These are phyloP conservation scores for Penicillium cosmopolitanum DNA, from an alignment of 495 filamentous ascomycete species.

Conservation along the genomic window DNA sequence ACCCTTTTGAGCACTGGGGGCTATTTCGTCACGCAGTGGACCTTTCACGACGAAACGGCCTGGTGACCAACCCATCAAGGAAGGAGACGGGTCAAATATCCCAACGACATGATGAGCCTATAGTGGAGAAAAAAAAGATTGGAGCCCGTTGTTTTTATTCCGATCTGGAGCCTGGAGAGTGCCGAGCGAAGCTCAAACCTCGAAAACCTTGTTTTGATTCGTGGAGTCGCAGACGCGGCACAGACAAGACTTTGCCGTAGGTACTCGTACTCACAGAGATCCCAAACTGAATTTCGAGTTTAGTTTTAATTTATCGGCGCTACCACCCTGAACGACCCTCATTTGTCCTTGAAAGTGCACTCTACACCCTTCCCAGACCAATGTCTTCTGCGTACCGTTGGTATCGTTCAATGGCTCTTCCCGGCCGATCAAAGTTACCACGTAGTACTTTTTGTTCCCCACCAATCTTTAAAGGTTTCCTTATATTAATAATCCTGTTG, in stretches of 20 bases:
- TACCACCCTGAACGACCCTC: constrained; percentile 28
- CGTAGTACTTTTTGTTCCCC: constrained; percentile 2
- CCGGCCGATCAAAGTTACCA: not conserved
- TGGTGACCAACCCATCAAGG: constrained; percentile 5
- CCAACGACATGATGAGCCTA: constrained; percentile 6
- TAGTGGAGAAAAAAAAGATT: constrained; percentile 14
- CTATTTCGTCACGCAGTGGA: constrained; percentile 5
- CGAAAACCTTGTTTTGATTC: constrained; percentile 15
- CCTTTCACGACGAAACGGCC: constrained; percentile 4
- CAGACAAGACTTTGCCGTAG: constrained; percentile 7
- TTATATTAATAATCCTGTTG: not conserved
- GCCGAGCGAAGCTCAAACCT: constrained; percentile 16
- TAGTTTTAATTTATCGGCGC: constrained; percentile 18
- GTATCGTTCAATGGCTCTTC: not conserved
- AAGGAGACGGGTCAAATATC: not conserved
- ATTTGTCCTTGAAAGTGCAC: constrained; percentile 5
- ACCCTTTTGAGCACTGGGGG: not conserved
- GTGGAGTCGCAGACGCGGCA: constrained; percentile 14
- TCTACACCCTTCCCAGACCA: not conserved
- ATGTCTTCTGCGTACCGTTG: not conserved
- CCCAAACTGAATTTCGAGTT: constrained; percentile 17
- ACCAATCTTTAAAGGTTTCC: not conserved
- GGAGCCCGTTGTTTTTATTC: constrained; percentile 9
- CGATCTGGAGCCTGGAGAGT: constrained; percentile 28
- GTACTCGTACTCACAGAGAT: constrained; percentile 10